These are phyloP conservation scores for Trichoderma sp. DNA, from an alignment of 2,329 filamentous ascomycete genomes.

Conservation along the genomic window DNA sequence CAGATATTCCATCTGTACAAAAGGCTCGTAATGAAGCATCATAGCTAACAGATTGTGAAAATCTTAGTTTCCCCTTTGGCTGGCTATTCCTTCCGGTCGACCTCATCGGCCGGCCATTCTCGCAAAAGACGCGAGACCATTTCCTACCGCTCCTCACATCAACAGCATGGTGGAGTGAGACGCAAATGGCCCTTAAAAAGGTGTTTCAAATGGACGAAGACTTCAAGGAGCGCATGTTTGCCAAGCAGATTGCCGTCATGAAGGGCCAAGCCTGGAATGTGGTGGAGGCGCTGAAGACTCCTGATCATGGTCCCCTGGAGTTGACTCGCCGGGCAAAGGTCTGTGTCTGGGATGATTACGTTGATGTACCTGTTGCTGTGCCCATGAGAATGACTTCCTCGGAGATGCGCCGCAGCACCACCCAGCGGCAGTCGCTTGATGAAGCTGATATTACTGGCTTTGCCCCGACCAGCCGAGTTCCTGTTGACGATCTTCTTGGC, in stretches of 20 bases:
- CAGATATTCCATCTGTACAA: too few species aligned
- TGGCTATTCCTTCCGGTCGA: constrained; percentile 98
- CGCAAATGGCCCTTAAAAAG: constrained; percentile 77
- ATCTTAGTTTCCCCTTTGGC: constrained; percentile 88
- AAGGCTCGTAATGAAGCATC: not conserved
- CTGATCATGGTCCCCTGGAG: constrained; percentile 90
- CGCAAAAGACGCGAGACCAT: constrained; percentile 87
- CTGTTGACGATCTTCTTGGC: constrained; percentile 67
- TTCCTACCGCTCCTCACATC: constrained; percentile 95
- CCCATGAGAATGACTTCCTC: constrained; percentile 81
- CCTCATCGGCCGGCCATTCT: constrained; percentile 93
- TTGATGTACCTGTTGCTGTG: constrained; percentile 92
- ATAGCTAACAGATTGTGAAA: not conserved
- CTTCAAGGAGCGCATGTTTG: constrained; percentile 98
- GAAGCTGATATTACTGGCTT: constrained; percentile 81
- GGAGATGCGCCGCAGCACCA: constrained; percentile 71
- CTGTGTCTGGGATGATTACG: constrained; percentile 96
- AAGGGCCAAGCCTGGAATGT: constrained; percentile 99
- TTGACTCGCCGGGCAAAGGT: constrained; percentile 86
- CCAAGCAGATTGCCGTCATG: constrained; percentile 97
- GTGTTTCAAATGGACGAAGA: constrained; percentile 91
- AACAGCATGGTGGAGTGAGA: constrained; percentile 95
- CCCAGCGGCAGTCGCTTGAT: constrained; percentile 54
- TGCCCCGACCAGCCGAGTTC: constrained; percentile 32
- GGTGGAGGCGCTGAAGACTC: constrained; percentile 90